phyloP scores from a whole-genome alignment of 2,329 filamentous ascomycete genomes.

The Zasmidium angulare region DNA sequence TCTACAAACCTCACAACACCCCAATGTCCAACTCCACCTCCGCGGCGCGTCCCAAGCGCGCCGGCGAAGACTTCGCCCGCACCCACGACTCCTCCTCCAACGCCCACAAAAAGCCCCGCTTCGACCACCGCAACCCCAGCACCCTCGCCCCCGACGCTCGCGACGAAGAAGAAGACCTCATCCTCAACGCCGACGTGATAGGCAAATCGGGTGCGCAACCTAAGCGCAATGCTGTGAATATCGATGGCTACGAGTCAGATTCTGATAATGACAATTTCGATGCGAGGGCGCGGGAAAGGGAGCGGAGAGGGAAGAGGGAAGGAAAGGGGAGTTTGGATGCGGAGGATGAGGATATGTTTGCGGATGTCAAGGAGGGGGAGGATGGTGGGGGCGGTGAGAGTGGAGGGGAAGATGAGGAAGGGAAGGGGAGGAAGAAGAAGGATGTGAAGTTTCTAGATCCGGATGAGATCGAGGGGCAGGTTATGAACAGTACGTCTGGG shows the following conservation, averaged over 20 bases:
- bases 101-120: conserved; percentile 77
- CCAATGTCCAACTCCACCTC: conserved; percentile 10
- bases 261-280: conserved; percentile 88
- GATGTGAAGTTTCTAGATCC: conserved; percentile 60
- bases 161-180: conserved; percentile 62
- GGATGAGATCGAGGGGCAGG: conserved; percentile 76
- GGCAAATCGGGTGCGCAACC: conserved; percentile 69
- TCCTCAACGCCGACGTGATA: conserved; percentile 90
- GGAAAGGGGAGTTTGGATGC: conserved; percentile 56
- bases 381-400: conserved; percentile 55
- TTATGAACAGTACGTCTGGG: conserved; percentile 69
- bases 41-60: conserved; percentile 75
- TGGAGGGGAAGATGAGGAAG: conserved; percentile 53
- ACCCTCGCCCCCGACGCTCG: conserved; percentile 80
- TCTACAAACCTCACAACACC: not conserved
- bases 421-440: conserved; percentile 68
- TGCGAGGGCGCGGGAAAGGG: conserved; percentile 55
- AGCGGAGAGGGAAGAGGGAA: conserved; percentile 36
- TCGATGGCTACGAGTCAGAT: conserved; percentile 96
- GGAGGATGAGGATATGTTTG: conserved; percentile 81
- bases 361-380: conserved; percentile 62
- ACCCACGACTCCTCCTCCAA: conserved; percentile 71
- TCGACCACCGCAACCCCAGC: conserved; percentile 92
- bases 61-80: conserved; percentile 76
- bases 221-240: conserved; percentile 90